Evolutionary conservation across 441 rosid genomes (phyloP), one percentile per base, ranked within the genome.

Genomic region (Gossypium davidsonii): DNA sequence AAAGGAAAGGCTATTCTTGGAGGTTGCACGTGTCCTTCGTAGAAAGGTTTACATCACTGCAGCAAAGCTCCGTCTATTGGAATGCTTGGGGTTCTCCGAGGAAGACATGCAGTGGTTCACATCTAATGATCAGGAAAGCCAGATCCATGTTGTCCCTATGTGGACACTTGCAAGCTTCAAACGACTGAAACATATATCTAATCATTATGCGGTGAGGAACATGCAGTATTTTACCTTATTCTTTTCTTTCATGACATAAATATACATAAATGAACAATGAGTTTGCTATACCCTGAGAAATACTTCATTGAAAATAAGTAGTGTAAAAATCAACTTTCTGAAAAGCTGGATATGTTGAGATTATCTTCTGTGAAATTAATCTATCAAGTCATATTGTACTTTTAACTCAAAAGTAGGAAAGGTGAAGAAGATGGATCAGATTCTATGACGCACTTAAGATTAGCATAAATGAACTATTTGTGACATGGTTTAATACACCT

Each of bases 91-190:
- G 42, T 89, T 89, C 82, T 72, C 93, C 0, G 79, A 87, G 76
- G 94, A 91, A 74, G 99, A 92, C 76, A 88, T 92, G 94, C 88
- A 76, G 79, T 92, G 94, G 96, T 88, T 94, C 77, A 92, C 99
- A 17, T 55, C 79, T 72, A 91, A 91, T 49, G 97, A 91, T 83
- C 85, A 75, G 37, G 98, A 94, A 73, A 94, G 99, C 86, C 89
- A 92, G 73, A 90, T 94, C 49, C 99, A 92, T 75, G 90, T 92
- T 68, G 92, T 94, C 55, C 98, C 99, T 11, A 85, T 94, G 91
- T 94, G 99, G 99, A 91, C 90, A 0, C 94, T 94, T 56, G 97
- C 99, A n/a, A 94, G 96, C 86, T 90, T 94, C 86, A 91, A 94
- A 83, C 84, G 98, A 79, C 78, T 94, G 72, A 92, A 92, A 78